Base-by-base conservation (phyloP, 768 basidiomycete species). In the Phanerochaete sordida region DNA sequence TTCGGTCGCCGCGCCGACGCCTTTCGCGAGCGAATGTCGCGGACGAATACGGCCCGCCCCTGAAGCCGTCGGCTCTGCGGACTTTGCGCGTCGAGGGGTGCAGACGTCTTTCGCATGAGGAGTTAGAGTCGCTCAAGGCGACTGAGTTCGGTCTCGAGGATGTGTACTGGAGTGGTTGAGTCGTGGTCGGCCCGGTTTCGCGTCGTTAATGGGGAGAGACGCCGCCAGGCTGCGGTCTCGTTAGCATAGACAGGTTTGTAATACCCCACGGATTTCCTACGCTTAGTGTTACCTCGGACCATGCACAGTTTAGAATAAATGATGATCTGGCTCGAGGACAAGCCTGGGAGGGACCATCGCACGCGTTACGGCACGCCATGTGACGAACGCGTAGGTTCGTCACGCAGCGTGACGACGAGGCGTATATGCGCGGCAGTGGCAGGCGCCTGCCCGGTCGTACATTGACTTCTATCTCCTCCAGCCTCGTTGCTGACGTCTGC, bases 341-440 rank as follows among this genome's bases (percentile, higher is more conserved):
- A n/a, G n/a, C n/a, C n/a, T n/a, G n/a, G n/a, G n/a, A n/a, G 33
- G 33, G 33, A 35, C 6, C 19, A 19, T 4, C 33, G 39, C 11
- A 19, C 39, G 39, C 39, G 39, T 43, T 43, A 43, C 39, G 39
- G 39, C 39, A 19, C 5, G 39, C 48, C 24, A 27, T 49, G 50
- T 51, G 50, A 51, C 31, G 50, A 30, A 51, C 50, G 50, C 50
- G 50, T 51, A 51, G 30, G 31, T 43, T 43, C 19, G 39, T 43
- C 39, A 43, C 39, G 28, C 6, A 33, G 30, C 50, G 50, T 51
- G 50, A 51, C 50, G 21, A 8, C n/a, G 9, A 16, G 31, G 31
- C 26, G 11, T 19, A 51, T 51, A 51, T 51, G 24, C 48, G 48
- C 48, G 48, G 28, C 16, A n/a, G n/a, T n/a, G n/a, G 24, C 24